Percentiles rank a stretch among this genome's conserved stretches.
These are phyloP conservation scores for Actinomortierella wolfii DNA, from an alignment of 371 early-diverging fungal genomes.

Conservation along the genomic window DNA sequence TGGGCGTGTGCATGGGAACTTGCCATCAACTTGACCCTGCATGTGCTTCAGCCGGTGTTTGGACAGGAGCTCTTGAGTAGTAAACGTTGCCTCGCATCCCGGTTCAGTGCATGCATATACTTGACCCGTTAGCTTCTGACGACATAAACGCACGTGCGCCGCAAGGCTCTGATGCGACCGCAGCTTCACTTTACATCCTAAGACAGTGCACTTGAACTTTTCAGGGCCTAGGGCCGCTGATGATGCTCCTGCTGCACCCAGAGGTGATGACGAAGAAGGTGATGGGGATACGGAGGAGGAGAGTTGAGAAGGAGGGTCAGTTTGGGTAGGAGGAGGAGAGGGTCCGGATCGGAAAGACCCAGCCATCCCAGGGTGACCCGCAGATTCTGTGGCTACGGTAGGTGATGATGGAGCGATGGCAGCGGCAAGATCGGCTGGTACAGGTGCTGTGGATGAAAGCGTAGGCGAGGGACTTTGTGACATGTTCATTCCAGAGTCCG, in stretches of 20 bases:
- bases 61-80: constrained; percentile 10
- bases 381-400: not conserved
- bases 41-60: constrained; percentile 18
- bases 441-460: not conserved
- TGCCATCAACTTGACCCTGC: constrained; percentile 15
- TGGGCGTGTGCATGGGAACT: constrained; percentile 32
- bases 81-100: constrained; percentile 12
- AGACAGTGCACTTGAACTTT: constrained; percentile 18
- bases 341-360: not conserved
- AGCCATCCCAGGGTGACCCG: not conserved
- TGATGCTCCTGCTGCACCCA: not conserved
- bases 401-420: not conserved
- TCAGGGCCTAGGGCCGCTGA: not conserved
- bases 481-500: not conserved
- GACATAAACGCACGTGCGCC: constrained; percentile 31
- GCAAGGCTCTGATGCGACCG: constrained; percentile 27
- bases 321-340: not conserved
- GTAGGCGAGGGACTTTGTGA: not conserved
- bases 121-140: constrained; percentile 13
- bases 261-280: not conserved
- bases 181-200: constrained; percentile 21
- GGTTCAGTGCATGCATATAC: constrained; percentile 12
- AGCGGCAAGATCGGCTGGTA: not conserved
- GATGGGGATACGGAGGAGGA: not conserved
- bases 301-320: not conserved